These are phyloP conservation scores for Juglanconis juglandina DNA, from an alignment of 2,329 filamentous ascomycete species.

Conservation along the genomic window DNA sequence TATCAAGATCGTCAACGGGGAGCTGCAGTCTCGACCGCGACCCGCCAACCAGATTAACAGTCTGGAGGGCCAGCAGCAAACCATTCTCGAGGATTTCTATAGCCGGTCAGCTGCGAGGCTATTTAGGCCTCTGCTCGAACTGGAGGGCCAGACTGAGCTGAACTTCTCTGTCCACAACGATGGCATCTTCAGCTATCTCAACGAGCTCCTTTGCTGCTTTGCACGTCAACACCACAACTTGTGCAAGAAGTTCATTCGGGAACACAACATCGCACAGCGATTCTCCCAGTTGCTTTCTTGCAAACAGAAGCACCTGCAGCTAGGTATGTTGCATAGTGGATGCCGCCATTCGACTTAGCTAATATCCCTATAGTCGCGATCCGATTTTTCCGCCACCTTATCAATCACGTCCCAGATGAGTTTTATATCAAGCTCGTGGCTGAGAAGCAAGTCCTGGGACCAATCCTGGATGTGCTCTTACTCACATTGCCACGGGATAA, in stretches of 20 bases:
- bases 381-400: conserved; percentile 86
- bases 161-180: conserved; percentile 78
- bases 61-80: conserved; percentile 56
- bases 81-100: conserved; percentile 86
- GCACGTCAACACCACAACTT: conserved; percentile 82
- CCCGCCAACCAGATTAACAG: conserved; percentile 24
- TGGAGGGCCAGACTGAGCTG: conserved; percentile 68
- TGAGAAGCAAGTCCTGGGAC: conserved; percentile 75
- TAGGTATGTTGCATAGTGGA: conserved; percentile 59
- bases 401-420: conserved; percentile 75
- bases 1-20: conserved; percentile 59
- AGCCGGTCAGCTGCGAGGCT: conserved; percentile 79
- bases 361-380: conserved; percentile 64
- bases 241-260: conserved; percentile 83
- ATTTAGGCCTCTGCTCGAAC: conserved; percentile 79
- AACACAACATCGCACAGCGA: conserved; percentile 71
- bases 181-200: conserved; percentile 84
- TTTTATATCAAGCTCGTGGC: conserved; percentile 86
- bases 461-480: conserved; percentile 78
- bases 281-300: conserved; percentile 79
- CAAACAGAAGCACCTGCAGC: conserved; percentile 86
- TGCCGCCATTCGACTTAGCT: conserved; percentile 13
- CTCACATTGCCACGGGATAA: conserved; percentile 90
- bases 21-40: conserved; percentile 63
- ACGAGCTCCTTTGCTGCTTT: conserved; percentile 93